A percentile compares a stretch with the other conserved stretches of the same genome.
These are phyloP conservation scores for Penicillium sp. DNA, from an alignment of 2,329 filamentous ascomycete species.

Conservation along the genomic window DNA sequence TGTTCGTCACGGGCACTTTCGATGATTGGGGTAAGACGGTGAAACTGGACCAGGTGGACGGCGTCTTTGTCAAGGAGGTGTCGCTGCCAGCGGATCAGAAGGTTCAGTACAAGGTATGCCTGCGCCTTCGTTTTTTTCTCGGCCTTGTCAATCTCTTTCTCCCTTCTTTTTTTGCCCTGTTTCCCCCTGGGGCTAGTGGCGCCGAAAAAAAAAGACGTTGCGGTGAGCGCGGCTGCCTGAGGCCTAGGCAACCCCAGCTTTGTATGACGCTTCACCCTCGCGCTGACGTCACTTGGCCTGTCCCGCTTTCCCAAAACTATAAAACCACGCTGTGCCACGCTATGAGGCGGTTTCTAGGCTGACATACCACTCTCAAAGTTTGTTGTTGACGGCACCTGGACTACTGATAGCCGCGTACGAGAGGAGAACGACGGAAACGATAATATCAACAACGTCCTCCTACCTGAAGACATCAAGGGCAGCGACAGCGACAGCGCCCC, in stretches of 20 bases:
- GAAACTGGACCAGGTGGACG: constrained; percentile 75
- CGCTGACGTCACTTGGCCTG: constrained; percentile 30
- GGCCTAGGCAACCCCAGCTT: constrained; percentile 21
- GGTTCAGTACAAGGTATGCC: constrained; percentile 89
- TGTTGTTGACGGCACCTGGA: constrained; percentile 92
- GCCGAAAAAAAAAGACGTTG: constrained; percentile 17
- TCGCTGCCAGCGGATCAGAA: constrained; percentile 70
- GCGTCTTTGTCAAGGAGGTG: constrained; percentile 79
- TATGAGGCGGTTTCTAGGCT: constrained; percentile 11
- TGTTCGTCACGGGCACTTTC: constrained; percentile 94
- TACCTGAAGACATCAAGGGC: constrained; percentile 68
- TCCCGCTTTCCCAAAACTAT: constrained; percentile 29
- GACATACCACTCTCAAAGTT: constrained; percentile 63
- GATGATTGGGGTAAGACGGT: constrained; percentile 91
- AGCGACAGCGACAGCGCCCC: too few relatives aligned
- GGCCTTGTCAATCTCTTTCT: too few relatives aligned
- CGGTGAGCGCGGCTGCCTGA: constrained; percentile 23
- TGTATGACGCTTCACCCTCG: constrained; percentile 30
- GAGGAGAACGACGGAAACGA: constrained; percentile 81
- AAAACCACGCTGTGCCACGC: constrained; percentile 21
- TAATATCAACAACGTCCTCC: constrained; percentile 92
- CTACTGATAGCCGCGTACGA: constrained; percentile 76
- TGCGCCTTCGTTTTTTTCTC: too few relatives aligned
- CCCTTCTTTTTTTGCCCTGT: constrained; percentile 3
- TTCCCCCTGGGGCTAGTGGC: not conserved